Percentiles rank a stretch among this genome's conserved stretches.
phyloP scores from a whole-genome alignment of 169 alveolate species.

The Plasmodium relictum region DNA sequence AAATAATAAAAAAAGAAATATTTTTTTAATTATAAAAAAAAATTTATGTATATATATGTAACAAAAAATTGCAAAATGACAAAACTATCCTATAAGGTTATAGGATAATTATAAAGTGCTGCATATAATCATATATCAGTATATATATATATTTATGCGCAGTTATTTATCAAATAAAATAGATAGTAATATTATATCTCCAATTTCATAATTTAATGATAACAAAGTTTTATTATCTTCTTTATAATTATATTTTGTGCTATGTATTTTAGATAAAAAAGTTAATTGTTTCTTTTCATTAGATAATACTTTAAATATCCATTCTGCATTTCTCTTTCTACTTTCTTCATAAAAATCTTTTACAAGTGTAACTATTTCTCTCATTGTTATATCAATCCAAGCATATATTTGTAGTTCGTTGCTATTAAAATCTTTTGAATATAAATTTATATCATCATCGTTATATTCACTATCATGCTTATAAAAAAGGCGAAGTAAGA shows the following conservation, averaged over 20 bases:
- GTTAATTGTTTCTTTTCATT: constrained; percentile 19
- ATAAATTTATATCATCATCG: constrained; percentile 28
- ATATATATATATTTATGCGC: not conserved
- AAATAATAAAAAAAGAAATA: no score
- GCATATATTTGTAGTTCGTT: constrained; percentile 73
- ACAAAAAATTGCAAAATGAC: no score
- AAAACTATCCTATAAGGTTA: no score
- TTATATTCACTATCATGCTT: constrained; percentile 30
- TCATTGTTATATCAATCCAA: constrained; percentile 72
- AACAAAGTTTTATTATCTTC: constrained; percentile 70
- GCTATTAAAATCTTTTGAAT: constrained; percentile 1
- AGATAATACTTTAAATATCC: constrained; percentile 67
- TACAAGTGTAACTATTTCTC: constrained; percentile 72
- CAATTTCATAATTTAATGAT: constrained; percentile 63
- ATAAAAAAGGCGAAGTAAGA: constrained; percentile 63
- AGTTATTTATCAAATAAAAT: constrained; percentile 27
- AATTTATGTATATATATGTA: not conserved
- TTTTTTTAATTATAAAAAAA: not conserved
- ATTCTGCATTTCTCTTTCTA: constrained; percentile 69
- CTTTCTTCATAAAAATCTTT: constrained; percentile 75
- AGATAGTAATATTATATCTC: constrained; percentile 55
- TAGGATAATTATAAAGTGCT: not conserved
- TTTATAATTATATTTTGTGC: constrained; percentile 53
- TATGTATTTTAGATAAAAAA: constrained; percentile 54
- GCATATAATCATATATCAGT: not conserved